These are phyloP conservation scores for Zea mays DNA, from an alignment of 176 grass and related monocot species.

Conservation along the genomic window DNA sequence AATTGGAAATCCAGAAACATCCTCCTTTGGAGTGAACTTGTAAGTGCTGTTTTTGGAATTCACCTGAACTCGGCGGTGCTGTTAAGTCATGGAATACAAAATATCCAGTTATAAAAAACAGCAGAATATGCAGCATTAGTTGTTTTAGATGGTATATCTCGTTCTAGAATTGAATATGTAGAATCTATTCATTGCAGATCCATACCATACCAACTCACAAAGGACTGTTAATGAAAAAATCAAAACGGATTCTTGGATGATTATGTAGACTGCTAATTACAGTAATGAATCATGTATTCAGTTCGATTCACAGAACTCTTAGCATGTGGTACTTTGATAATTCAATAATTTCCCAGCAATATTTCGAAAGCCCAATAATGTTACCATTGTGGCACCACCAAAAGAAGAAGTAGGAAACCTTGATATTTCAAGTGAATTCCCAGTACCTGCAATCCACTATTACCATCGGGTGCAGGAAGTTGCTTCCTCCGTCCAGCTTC, in stretches of 20 bases:
- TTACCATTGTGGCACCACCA: conserved; percentile 2
- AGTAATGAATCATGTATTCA: not conserved
- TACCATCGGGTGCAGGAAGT: conserved; percentile 62
- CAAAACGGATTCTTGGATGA: too few relatives aligned
- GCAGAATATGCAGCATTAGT: not conserved
- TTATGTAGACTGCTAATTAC: conserved; percentile 13
- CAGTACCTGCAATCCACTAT: conserved; percentile 70
- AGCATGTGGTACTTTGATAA: not conserved
- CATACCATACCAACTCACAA: not conserved
- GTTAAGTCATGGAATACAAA: conserved; percentile 30
- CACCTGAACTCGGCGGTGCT: conserved; percentile 61
- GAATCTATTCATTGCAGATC: not conserved
- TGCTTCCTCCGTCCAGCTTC: conserved; percentile 72
- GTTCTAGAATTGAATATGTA: not conserved
- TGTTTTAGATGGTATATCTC: conserved; percentile 1
- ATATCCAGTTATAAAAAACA: conserved; percentile 33
- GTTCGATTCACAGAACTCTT: conserved; percentile 17
- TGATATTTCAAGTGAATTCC: conserved; percentile 31
- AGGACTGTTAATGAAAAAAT: too few relatives aligned
- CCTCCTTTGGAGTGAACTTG: conserved; percentile 82
- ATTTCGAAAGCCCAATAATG: conserved; percentile 18
- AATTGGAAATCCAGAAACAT: conserved; percentile 67
- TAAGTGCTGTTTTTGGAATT: conserved; percentile 67
- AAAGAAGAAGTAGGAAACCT: conserved; percentile 4
- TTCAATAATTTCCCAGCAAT: conserved; percentile 18